Base-by-base conservation (phyloP, 1,284 basidiomycete species). In the Chalciporus sp. region DNA sequence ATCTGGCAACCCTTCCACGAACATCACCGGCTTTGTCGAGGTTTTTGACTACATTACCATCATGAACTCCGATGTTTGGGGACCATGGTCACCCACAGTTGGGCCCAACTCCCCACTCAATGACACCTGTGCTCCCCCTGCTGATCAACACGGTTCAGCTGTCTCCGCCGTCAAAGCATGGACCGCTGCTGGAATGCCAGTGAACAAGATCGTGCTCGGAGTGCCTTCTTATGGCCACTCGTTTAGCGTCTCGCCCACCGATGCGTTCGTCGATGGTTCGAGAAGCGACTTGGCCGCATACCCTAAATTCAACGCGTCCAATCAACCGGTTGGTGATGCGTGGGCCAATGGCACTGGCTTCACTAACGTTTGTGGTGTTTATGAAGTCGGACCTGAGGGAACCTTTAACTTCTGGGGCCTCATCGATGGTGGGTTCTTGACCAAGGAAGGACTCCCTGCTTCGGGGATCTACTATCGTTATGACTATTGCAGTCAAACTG, bases 1-100 rank as follows among this genome's bases (percentile, higher is more conserved):
- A 0, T 67, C 79, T 56, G 85, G 85, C 2, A 69, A 58, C 2
- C 84, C 86, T 1, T 66, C 83, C 60, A 65, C 64, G 2, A 74
- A 90, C 64, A 82, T 90, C 6, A 79, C 79, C 8, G 64, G 39
- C 8, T 72, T 70, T 33, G 60, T 66, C 0, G 26, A 57, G 0
- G 63, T 71, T 40, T 74, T 90, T 40, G 86, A 90, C 71, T 86
- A 81, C 73, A 77, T 91, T 59, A 70, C 82, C 51, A 73, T 90
- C 68, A 90, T 90, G 88, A 81, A 86, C 73, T 90, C 88, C 65
- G 88, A 90, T 62, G 68, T 88, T 53, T 88, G 79, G 78, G 86
- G 85, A 47, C 70, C 78, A 58, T 75, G 76, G 82, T 79, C 64
- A 1, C 5, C 60, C 4, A 19, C 56, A 19, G 73, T 76, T 6